Conservation (phyloP, 139 green algal genomes). For the Trebouxia sp. region DNA sequence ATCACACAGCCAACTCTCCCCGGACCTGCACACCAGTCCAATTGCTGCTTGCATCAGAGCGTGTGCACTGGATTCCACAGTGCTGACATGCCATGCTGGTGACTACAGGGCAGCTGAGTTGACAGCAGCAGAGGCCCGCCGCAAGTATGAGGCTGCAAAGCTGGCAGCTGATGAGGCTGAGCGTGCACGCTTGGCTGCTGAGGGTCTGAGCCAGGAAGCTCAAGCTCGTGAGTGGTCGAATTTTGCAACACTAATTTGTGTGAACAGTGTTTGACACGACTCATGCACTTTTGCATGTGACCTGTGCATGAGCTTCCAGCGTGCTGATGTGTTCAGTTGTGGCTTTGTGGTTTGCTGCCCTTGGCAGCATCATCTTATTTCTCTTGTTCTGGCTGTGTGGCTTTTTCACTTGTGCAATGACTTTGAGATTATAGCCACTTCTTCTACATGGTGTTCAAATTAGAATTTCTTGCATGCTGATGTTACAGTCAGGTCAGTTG, state of each 20-base stretch:
- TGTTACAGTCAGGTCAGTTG: neutral
- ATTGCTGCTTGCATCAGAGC: too few relatives aligned
- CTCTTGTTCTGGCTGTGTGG: neutral
- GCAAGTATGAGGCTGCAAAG: conserved; percentile 22
- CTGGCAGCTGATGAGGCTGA: conserved; percentile 24
- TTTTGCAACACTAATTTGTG: neutral
- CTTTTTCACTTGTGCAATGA: neutral
- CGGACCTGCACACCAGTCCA: too few relatives aligned
- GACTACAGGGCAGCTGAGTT: conserved; percentile 13
- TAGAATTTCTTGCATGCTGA: neutral
- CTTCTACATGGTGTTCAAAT: neutral
- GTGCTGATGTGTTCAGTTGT: neutral
- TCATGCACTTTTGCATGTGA: neutral
- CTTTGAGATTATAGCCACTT: neutral
- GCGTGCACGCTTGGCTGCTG: neutral
- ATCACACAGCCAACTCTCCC: too few relatives aligned
- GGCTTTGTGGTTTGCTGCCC: neutral
- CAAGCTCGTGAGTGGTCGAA: neutral
- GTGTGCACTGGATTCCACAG: neutral
- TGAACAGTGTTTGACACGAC: neutral
- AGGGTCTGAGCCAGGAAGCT: conserved; percentile 4
- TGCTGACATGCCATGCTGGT: neutral
- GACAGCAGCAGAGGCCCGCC: conserved; percentile 9
- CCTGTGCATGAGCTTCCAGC: neutral
- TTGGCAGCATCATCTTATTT: neutral